Percentiles rank a stretch among this genome's conserved stretches.
Conservation (phyloP, 2,329 filamentous ascomycete species). For the Ascochyta lentis region DNA sequence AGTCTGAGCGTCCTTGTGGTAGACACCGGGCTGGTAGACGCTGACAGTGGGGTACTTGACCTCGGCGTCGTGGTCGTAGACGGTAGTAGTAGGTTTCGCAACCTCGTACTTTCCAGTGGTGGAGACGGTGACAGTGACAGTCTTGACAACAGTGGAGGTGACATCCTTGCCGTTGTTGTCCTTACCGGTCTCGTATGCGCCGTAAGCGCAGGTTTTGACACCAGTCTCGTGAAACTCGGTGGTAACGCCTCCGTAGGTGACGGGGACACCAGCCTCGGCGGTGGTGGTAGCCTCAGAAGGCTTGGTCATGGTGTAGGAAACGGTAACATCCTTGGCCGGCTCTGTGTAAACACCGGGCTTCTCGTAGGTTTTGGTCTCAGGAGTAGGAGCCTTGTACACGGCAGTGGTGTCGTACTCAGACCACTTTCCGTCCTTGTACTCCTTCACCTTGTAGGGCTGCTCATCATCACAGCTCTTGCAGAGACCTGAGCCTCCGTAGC, state of each 20-base stretch:
- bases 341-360: slow-evolving; percentile 40
- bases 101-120: slow-evolving; percentile 40
- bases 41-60: slow-evolving; percentile 37
- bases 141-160: slow-evolving; percentile 36
- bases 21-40: slow-evolving; percentile 34
- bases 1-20: slow-evolving; percentile 37
- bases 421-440: slow-evolving; percentile 43
- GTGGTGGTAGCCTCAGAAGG: slow-evolving; percentile 33
- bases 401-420: slow-evolving; percentile 29
- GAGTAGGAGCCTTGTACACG: slow-evolving; percentile 36
- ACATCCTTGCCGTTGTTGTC: slow-evolving; percentile 15
- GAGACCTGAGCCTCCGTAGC: slow-evolving; percentile 39
- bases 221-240: slow-evolving; percentile 32
- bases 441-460: slow-evolving; percentile 38
- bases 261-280: slow-evolving; percentile 27
- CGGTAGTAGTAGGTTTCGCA: slow-evolving; percentile 43
- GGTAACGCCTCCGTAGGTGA: slow-evolving; percentile 37
- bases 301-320: slow-evolving; percentile 28
- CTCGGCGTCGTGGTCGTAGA: slow-evolving; percentile 32
- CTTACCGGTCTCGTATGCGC: slow-evolving; percentile 31
- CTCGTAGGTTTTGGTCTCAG: slow-evolving; percentile 36
- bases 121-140: slow-evolving; percentile 31
- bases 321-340: slow-evolving; percentile 34
- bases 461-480: slow-evolving; percentile 29
- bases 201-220: slow-evolving; percentile 35